phyloP scores from a whole-genome alignment of 768 basidiomycete species.

The Lentinula sp. region DNA sequence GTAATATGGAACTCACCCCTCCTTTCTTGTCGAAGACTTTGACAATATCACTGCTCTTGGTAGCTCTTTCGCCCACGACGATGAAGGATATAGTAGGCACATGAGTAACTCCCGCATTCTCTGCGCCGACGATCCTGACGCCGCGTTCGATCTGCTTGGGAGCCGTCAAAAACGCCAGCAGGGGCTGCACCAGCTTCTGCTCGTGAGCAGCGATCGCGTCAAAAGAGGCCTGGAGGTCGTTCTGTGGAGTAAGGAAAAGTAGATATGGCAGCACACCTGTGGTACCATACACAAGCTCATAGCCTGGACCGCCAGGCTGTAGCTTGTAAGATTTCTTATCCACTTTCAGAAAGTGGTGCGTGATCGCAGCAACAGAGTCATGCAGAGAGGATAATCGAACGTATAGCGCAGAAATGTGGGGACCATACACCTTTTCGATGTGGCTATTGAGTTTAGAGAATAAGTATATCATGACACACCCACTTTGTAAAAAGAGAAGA shows the following conservation, averaged over 20 bases:
- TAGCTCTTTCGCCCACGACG: constrained; percentile 45
- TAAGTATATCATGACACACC: constrained; percentile 23
- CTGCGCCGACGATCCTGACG: constrained; percentile 63
- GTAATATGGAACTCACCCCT: constrained; percentile 37
- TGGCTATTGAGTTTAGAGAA: neutral
- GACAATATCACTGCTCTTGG: constrained; percentile 62
- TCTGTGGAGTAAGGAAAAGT: constrained; percentile 45
- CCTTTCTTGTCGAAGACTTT: constrained; percentile 56
- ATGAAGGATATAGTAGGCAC: constrained; percentile 73
- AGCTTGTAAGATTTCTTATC: constrained; percentile 50
- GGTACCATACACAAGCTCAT: constrained; percentile 20
- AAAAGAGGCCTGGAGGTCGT: constrained; percentile 31
- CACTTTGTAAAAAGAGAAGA: constrained; percentile 76
- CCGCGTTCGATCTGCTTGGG: constrained; percentile 23
- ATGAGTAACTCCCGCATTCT: constrained; percentile 31
- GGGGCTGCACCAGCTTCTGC: neutral
- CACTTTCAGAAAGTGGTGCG: constrained; percentile 63
- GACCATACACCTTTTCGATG: constrained; percentile 57
- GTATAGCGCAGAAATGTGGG: constrained; percentile 65
- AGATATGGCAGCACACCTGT: constrained; percentile 53
- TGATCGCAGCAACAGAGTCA: constrained; percentile 48
- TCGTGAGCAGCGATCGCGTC: constrained; percentile 3
- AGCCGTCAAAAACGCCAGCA: neutral
- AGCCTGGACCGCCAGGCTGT: constrained; percentile 64
- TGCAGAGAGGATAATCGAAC: constrained; percentile 43